These are phyloP conservation scores for Cystobasidium slooffiae DNA, from an alignment of 1,284 basidiomycete genomes.

Conservation along the genomic window DNA sequence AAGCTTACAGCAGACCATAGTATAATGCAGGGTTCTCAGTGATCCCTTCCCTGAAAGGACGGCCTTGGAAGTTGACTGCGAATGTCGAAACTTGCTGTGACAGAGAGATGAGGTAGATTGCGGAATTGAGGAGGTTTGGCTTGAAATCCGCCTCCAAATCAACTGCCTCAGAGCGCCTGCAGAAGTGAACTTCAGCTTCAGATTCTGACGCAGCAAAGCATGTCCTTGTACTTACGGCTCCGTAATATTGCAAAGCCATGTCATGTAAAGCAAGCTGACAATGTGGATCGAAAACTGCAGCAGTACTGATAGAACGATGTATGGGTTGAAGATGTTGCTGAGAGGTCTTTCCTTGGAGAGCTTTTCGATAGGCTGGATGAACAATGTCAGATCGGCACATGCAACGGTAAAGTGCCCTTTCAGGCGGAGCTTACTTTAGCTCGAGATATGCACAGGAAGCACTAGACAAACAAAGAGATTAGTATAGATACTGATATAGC, in stretches of 20 bases:
- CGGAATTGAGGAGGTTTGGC: conserved; percentile 87
- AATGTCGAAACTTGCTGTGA: conserved; percentile 97
- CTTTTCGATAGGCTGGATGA: conserved; percentile 79
- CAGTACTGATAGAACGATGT: conserved; percentile 85
- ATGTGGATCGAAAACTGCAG: conserved; percentile 92
- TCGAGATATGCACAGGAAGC: conserved; percentile 93
- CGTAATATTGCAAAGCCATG: conserved; percentile 72
- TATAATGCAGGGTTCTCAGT: conserved; percentile 88
- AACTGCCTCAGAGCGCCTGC: conserved; percentile 71
- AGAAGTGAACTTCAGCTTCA: conserved; percentile 13
- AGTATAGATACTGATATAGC: neutral
- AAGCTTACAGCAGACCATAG: conserved; percentile 84
- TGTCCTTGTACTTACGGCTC: conserved; percentile 68
- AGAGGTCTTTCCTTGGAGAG: conserved; percentile 86
- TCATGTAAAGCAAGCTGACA: conserved; percentile 84
- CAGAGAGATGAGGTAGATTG: conserved; percentile 88
- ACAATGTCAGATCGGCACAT: conserved; percentile 38
- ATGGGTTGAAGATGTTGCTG: conserved; percentile 93
- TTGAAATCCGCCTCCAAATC: conserved; percentile 94
- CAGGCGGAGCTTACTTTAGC: conserved; percentile 72
- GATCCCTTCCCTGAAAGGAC: conserved; percentile 94
- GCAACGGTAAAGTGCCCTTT: neutral
- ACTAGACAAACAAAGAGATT: conserved; percentile 55
- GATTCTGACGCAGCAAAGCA: neutral
- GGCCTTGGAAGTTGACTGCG: conserved; percentile 94